A percentile compares a stretch with the other conserved stretches of the same genome.
Conservation (phyloP, 495 filamentous ascomycete genomes). For the Podospora bellae-mahoneyi region DNA sequence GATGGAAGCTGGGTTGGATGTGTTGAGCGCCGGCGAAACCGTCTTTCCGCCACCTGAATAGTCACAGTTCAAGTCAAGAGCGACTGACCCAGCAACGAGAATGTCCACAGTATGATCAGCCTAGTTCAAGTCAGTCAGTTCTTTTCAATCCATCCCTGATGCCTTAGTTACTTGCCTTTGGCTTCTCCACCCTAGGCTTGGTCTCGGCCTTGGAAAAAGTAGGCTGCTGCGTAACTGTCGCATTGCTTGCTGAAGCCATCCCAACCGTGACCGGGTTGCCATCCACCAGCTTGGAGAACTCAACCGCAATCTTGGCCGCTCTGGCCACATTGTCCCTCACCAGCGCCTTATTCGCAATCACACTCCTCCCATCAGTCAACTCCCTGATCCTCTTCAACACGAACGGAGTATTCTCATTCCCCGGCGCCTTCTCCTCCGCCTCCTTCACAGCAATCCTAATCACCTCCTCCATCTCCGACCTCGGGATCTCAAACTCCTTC, state of each 20-base stretch:
- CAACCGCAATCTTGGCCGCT: constrained; percentile 74
- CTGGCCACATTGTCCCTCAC: constrained; percentile 75
- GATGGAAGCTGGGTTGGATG: constrained; percentile 82
- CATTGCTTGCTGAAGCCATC: constrained; percentile 13
- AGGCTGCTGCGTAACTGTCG: constrained; percentile 6
- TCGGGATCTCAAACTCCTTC: constrained; percentile 62
- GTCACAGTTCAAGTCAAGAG: constrained; percentile 84
- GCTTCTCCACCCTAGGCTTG: constrained; percentile 1
- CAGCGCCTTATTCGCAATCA: constrained; percentile 71
- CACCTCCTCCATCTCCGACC: constrained; percentile 65
- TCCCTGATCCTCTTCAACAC: constrained; percentile 78
- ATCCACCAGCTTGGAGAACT: constrained; percentile 59
- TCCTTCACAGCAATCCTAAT: constrained; percentile 72
- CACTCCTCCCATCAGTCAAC: constrained; percentile 67
- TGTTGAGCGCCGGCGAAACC: constrained; percentile 58
- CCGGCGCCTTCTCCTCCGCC: constrained; percentile 65
- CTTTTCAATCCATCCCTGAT: not conserved
- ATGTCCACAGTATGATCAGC: constrained; percentile 49
- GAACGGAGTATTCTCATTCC: constrained; percentile 85
- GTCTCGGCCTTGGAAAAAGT: constrained; percentile 2
- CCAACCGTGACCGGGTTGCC: constrained; percentile 15
- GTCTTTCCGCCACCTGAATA: constrained; percentile 39
- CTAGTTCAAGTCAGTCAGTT: constrained; percentile 11
- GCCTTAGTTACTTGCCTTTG: not conserved
- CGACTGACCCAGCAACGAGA: constrained; percentile 85